phyloP scores from a whole-genome alignment of 2,329 filamentous ascomycete genomes.

The Dothidotthia symphoricarpi region DNA sequence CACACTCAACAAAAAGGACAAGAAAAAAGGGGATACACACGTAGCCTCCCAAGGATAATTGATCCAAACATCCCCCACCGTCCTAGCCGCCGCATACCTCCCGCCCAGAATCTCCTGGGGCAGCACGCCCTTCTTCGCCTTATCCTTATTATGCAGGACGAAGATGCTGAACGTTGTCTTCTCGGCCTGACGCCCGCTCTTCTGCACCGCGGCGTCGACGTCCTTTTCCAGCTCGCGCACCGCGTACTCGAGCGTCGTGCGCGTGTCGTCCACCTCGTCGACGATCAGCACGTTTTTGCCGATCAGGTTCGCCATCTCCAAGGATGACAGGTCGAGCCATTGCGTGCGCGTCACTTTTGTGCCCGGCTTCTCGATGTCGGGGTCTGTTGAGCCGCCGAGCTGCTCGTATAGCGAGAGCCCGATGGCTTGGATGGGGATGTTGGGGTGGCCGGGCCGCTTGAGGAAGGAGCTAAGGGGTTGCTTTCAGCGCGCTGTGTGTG shows the following conservation, averaged over 20 bases:
- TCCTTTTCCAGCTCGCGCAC: conserved; percentile 94
- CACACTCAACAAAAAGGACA: neutral
- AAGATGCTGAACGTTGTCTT: conserved; percentile 92
- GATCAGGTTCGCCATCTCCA: conserved; percentile 85
- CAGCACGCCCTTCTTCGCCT: conserved; percentile 85
- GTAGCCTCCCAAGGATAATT: conserved; percentile 98
- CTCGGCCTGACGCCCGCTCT: conserved; percentile 65
- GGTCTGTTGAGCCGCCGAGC: conserved; percentile 62
- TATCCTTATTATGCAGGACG: conserved; percentile 98
- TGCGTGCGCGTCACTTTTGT: conserved; percentile 97
- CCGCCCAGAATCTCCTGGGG: conserved; percentile 74
- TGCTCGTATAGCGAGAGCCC: conserved; percentile 95
- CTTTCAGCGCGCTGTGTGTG: conserved; percentile 7
- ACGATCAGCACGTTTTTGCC: conserved; percentile 91
- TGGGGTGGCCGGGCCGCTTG: conserved; percentile 79
- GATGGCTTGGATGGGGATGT: conserved; percentile 99
- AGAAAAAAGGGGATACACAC: conserved; percentile 43
- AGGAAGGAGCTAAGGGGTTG: conserved; percentile 68
- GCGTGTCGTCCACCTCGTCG: conserved; percentile 93
- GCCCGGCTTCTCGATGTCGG: conserved; percentile 71
- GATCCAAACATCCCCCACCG: conserved; percentile 94
- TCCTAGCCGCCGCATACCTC: conserved; percentile 81
- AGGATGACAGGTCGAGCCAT: conserved; percentile 87
- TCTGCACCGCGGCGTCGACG: conserved; percentile 74
- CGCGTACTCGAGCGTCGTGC: conserved; percentile 91